phyloP scores from a whole-genome alignment of 1,139 yeast species.

The Blastobotrys apis region DNA sequence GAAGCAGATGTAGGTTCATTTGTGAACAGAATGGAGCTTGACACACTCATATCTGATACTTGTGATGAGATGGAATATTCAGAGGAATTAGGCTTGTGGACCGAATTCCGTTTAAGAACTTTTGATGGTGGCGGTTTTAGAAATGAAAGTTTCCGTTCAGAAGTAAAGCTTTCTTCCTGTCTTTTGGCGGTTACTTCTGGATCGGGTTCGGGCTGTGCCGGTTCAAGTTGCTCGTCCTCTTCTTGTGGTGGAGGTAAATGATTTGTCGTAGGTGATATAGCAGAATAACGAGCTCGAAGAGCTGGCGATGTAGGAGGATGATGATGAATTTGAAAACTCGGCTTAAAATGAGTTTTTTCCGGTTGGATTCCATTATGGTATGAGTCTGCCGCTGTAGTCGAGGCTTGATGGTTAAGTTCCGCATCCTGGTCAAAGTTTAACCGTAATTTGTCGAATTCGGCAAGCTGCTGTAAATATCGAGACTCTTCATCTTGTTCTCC shows the following conservation, averaged over 20 bases:
- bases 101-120: background rate
- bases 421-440: conserved; percentile 9
- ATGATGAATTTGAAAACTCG: background rate
- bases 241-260: background rate
- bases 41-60: conserved; percentile 7
- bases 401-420: background rate
- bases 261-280: background rate
- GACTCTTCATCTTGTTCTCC: conserved; percentile 9
- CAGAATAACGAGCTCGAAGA: conserved; percentile 1
- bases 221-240: background rate
- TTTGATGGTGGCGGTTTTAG: background rate
- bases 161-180: too few relatives aligned
- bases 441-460: conserved; percentile 14
- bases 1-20: background rate
- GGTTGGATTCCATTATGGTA: conserved; percentile 4
- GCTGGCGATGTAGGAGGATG: conserved; percentile 4
- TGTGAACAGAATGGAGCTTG: conserved; percentile 8
- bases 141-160: background rate
- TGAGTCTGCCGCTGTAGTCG: background rate
- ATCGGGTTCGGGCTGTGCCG: too few relatives aligned
- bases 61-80: conserved; percentile 1
- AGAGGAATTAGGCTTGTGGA: background rate
- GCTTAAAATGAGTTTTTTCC: background rate
- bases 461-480: conserved; percentile 13
- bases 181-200: too few relatives aligned